phyloP scores from a whole-genome alignment of 257 asterid species.

The Solanum tarapatanum region DNA sequence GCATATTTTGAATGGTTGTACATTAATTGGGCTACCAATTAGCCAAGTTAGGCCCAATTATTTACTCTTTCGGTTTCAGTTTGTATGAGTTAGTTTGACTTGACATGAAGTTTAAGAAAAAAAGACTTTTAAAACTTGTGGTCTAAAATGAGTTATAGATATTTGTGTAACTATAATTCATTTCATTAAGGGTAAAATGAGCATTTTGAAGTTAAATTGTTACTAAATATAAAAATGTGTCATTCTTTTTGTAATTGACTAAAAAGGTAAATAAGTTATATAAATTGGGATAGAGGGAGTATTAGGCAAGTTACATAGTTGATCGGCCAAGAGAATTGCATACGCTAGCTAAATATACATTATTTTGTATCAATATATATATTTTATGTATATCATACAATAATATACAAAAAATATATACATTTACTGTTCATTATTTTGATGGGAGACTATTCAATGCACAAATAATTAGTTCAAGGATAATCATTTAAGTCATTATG shows the following conservation, averaged over 20 bases:
- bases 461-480: background rate
- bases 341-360: background rate
- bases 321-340: background rate
- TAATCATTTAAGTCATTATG: background rate
- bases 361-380: background rate
- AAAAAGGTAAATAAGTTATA: too few relatives aligned
- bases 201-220: too few relatives aligned
- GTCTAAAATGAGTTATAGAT: background rate
- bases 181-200: too few relatives aligned
- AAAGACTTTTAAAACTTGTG: too few relatives aligned
- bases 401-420: too few relatives aligned
- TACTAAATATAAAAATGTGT: too few relatives aligned
- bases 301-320: background rate
- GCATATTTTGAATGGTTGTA: background rate
- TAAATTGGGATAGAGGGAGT: too few relatives aligned
- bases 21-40: background rate
- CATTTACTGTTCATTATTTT: background rate
- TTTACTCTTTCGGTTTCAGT: accelerated
- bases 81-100: too few relatives aligned
- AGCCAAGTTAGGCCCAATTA: background rate
- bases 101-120: accelerated
- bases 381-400: background rate
- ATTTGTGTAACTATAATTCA: too few relatives aligned
- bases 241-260: too few relatives aligned
- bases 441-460: too few relatives aligned